Evolutionary conservation across 495 filamentous ascomycete genomes (phyloP).

Genomic region (Hypoxylon intermedium): DNA sequence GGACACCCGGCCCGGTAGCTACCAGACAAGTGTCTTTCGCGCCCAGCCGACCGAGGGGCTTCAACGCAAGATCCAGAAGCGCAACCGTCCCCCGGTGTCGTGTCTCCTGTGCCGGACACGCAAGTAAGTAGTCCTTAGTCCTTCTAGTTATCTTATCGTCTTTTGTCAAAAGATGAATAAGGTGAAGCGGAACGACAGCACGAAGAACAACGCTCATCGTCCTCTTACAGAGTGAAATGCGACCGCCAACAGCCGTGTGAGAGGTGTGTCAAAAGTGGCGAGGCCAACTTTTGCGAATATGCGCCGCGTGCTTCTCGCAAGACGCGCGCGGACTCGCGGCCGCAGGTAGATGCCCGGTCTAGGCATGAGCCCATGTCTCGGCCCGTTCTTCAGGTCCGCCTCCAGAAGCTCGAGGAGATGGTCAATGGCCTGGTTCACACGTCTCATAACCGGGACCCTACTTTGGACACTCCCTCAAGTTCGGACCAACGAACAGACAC

Average conservation of each 20-base stretch:
- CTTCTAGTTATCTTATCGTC: not conserved
- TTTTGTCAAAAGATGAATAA: too few species aligned
- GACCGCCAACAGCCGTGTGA: slow-evolving; percentile 54
- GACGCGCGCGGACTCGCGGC: slow-evolving; percentile 32
- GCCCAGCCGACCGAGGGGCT: slow-evolving; percentile 43
- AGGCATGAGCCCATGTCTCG: slow-evolving; percentile 39
- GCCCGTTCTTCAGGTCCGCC: slow-evolving; percentile 50
- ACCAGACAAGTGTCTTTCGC: slow-evolving; percentile 47
- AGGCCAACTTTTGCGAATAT: slow-evolving; percentile 51
- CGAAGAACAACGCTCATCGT: slow-evolving; percentile 16
- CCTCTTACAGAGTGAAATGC: slow-evolving; percentile 51
- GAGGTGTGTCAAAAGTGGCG: slow-evolving; percentile 52
- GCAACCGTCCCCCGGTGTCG: slow-evolving; percentile 51
- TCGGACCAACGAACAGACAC: slow-evolving; percentile 33
- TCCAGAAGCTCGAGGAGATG: slow-evolving; percentile 58
- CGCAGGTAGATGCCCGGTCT: slow-evolving; percentile 34
- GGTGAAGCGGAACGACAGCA: too few species aligned
- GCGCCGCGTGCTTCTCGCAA: slow-evolving; percentile 47
- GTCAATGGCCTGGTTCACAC: slow-evolving; percentile 51
- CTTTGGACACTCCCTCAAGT: slow-evolving; percentile 33
- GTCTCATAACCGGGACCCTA: slow-evolving; percentile 19
- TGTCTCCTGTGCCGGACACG: slow-evolving; percentile 51
- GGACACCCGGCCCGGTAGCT: slow-evolving; percentile 39
- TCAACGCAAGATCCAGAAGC: slow-evolving; percentile 45
- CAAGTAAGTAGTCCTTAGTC: slow-evolving; percentile 44